These are phyloP conservation scores for Lanzia echinophila DNA, from an alignment of 2,329 filamentous ascomycete genomes.

Conservation along the genomic window DNA sequence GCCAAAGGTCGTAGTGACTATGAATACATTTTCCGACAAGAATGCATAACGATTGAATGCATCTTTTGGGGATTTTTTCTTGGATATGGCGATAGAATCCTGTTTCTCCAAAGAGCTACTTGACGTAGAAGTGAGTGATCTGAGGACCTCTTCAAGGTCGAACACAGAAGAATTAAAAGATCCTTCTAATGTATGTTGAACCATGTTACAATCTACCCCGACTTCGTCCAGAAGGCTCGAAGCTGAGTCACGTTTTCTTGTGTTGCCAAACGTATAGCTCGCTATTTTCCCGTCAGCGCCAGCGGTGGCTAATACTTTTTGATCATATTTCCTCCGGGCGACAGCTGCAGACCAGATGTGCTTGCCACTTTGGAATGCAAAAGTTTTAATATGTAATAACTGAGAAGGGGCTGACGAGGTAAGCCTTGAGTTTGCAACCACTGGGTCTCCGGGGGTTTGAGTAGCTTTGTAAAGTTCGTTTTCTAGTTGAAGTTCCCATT, in stretches of 20 bases:
- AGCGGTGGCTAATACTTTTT: conserved; percentile 52
- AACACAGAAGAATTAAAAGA: not conserved
- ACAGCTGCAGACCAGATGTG: conserved; percentile 79
- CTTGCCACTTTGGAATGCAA: conserved; percentile 71
- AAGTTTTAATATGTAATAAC: conserved; percentile 48
- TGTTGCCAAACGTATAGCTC: conserved; percentile 25
- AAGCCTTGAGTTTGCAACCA: not conserved
- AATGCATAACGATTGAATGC: conserved; percentile 59
- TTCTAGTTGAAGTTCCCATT: conserved; percentile 46
- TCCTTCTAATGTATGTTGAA: not conserved
- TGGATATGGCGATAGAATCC: conserved; percentile 4
- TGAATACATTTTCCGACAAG: conserved; percentile 43
- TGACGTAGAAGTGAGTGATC: not conserved
- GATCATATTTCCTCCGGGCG: not conserved
- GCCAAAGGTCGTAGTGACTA: conserved; percentile 56
- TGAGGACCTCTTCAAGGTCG: conserved; percentile 13
- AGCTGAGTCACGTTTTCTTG: not conserved
- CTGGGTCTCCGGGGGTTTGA: not conserved
- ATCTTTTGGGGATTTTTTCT: conserved; percentile 35
- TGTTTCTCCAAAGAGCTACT: not conserved
- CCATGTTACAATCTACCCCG: no score
- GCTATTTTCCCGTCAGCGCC: conserved; percentile 73
- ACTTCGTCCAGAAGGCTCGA: not conserved
- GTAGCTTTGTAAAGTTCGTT: not conserved
- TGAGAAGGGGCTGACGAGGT: conserved; percentile 11